A percentile compares a stretch with the other conserved stretches of the same genome.
Conservation (phyloP, 2,329 filamentous ascomycete species). For the Penicillium sp. region DNA sequence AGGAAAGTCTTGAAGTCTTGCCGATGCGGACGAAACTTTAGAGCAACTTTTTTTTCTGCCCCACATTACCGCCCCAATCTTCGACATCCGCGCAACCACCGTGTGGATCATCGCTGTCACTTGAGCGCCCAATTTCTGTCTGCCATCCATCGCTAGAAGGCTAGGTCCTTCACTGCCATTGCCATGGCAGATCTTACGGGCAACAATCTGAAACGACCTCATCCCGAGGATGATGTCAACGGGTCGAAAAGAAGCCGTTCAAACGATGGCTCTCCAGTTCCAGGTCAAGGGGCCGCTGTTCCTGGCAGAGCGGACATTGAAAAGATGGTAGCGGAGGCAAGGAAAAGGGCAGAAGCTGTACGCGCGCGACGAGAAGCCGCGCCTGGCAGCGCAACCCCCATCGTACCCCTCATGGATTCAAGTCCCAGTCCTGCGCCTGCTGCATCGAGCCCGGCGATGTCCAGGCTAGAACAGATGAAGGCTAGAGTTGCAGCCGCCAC, state of each 20-base stretch:
- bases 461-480: constrained; percentile 70
- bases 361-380: constrained; percentile 43
- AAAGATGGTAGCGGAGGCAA: constrained; percentile 45
- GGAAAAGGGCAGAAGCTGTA: constrained; percentile 45
- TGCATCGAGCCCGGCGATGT: constrained; percentile 46
- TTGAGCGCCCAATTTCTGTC: neutral
- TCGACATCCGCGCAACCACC: constrained; percentile 14
- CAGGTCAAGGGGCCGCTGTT: constrained; percentile 32
- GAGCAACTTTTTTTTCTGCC: constrained; percentile 39
- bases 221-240: constrained; percentile 43
- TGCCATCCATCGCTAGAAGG: constrained; percentile 8
- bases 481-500: constrained; percentile 74
- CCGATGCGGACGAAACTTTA: constrained; percentile 30
- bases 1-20: constrained; percentile 23
- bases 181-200: constrained; percentile 41
- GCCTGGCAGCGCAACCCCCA: constrained; percentile 29
- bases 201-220: constrained; percentile 46
- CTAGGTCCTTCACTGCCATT: constrained; percentile 2
- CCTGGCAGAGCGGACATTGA: constrained; percentile 42
- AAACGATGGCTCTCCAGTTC: constrained; percentile 46
- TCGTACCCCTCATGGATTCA: constrained; percentile 23
- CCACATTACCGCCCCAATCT: constrained; percentile 27
- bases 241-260: constrained; percentile 46
- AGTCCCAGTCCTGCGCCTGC: constrained; percentile 36
- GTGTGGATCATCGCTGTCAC: constrained; percentile 3